Base-by-base conservation (phyloP, 805 yeast genomes). In the Candida takata region DNA sequence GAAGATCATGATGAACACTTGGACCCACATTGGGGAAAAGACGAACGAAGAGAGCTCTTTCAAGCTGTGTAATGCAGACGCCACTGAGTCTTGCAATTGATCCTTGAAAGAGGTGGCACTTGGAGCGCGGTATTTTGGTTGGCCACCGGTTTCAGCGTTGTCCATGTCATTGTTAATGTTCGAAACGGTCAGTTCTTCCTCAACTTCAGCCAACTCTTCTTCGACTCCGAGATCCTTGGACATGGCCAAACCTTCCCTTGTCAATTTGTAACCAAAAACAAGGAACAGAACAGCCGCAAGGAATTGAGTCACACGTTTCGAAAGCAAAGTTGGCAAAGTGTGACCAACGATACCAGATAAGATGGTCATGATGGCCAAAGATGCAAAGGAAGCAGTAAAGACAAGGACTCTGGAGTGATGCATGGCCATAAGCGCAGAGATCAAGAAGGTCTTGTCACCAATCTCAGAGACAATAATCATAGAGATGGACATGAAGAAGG, bases 371-470 rank as follows among this genome's bases (percentile, higher is more conserved):
- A 92, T 58, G 4, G 77, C 84, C 51, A 92, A 70, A 2, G 97
- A 86, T 11, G 82, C 57, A 46, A 86, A 85, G 4, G 95, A 92
- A 12, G 96, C 79, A 8, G 85, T 67, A 57, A 92, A 90, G n/a
- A 92, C 97, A 31, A 85, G 69, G 52, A 72, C 51, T 51, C 94
- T 72, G 14, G 88, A 75, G 60, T 87, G 80, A 55, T 85, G 84
- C 97, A 92, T 92, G 21, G 97, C 95, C 96, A 92, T 88, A 45
- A 92, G 69, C 2, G 97, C 97, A 24, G 98, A 97, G 50, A 92
- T 86, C 46, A 92, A 70, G 56, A 92, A 92, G 0, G 99, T 92
- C 64, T 92, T 92, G 60, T 92, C 99, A 41, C 98, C 98, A 40
- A 92, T 81, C 60, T 92, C 99, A 20, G 95, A 84, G n/a, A 87